Conservation (phyloP, 164 flowering plant species). For the Houttuynia cordata region DNA sequence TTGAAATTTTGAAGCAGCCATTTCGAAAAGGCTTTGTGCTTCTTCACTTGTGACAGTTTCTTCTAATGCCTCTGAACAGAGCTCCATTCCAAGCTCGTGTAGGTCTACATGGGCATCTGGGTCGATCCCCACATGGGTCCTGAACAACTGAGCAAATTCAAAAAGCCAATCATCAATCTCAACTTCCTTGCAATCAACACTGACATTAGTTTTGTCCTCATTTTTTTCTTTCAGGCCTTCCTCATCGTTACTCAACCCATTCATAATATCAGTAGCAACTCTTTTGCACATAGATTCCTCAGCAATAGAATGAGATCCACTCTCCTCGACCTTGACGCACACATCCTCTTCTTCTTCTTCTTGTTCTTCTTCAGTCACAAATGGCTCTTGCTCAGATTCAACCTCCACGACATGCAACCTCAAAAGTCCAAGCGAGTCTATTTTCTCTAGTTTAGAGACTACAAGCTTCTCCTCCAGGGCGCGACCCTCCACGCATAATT, state of each 20-base stretch:
- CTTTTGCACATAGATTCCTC: slow-evolving; percentile 39
- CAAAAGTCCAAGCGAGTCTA: slow-evolving; percentile 38
- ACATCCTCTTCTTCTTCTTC: slow-evolving; percentile 24
- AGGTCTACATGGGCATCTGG: slow-evolving; percentile 94
- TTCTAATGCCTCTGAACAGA: slow-evolving; percentile 95
- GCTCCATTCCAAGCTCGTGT: slow-evolving; percentile 96
- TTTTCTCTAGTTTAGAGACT: slow-evolving; percentile 38
- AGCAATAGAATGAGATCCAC: slow-evolving; percentile 41
- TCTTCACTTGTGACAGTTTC: slow-evolving; percentile 94
- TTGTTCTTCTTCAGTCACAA: slow-evolving; percentile 68
- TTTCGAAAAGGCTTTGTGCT: slow-evolving; percentile 82
- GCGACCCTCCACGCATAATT: slow-evolving; percentile 40
- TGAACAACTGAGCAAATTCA: slow-evolving; percentile 92
- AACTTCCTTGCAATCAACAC: slow-evolving; percentile 60
- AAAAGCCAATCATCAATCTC: slow-evolving; percentile 98
- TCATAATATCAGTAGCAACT: slow-evolving; percentile 29
- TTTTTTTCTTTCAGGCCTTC: slow-evolving; percentile 39
- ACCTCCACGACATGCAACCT: slow-evolving; percentile 90
- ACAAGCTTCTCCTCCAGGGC: slow-evolving; percentile 6
- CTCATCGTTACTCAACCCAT: slow-evolving; percentile 21
- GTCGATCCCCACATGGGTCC: slow-evolving; percentile 86
- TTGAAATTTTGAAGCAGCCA: slow-evolving; percentile 89
- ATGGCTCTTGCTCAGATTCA: slow-evolving; percentile 87
- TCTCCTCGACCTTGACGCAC: slow-evolving; percentile 50
- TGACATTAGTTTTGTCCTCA: slow-evolving; percentile 7